Evolutionary conservation across 768 basidiomycete species (phyloP).

Genomic region (Cystofilobasidium capitatum): DNA sequence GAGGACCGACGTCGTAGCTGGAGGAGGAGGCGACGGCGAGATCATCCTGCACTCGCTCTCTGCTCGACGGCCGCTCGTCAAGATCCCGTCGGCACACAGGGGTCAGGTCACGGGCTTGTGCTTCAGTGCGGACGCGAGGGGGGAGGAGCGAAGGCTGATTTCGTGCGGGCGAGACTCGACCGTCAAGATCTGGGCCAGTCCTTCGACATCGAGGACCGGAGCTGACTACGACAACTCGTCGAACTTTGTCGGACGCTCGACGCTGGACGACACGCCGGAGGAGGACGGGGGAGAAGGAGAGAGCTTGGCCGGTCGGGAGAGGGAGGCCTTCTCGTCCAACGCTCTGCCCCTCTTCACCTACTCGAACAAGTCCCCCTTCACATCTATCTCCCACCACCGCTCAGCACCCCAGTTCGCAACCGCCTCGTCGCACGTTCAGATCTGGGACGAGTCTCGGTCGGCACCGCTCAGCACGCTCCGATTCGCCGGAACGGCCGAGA

Average conservation of each 20-base stretch:
- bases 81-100: slow-evolving; percentile 39
- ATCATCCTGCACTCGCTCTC: slow-evolving; percentile 63
- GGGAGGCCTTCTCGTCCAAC: slow-evolving; percentile 43
- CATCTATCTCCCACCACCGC: slow-evolving; percentile 89
- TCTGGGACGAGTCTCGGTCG: slow-evolving; percentile 98
- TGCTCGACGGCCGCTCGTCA: slow-evolving; percentile 37
- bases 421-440: slow-evolving; percentile 81
- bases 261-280: slow-evolving; percentile 34
- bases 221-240: slow-evolving; percentile 14
- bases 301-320: slow-evolving; percentile 32
- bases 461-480: slow-evolving; percentile 76
- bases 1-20: slow-evolving; percentile 67
- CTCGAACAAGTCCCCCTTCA: slow-evolving; percentile 78
- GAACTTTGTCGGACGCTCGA: slow-evolving; percentile 31
- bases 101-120: slow-evolving; percentile 40
- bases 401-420: slow-evolving; percentile 85
- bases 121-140: slow-evolving; percentile 37
- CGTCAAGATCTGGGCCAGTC: slow-evolving; percentile 39
- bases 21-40: slow-evolving; percentile 92
- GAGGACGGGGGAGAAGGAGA: slow-evolving; percentile 33
- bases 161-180: slow-evolving; percentile 39
- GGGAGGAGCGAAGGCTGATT: slow-evolving; percentile 38
- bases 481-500: slow-evolving; percentile 79
- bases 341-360: slow-evolving; percentile 66
- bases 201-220: slow-evolving; percentile 33